Conservation (phyloP, 2,329 filamentous ascomycete genomes). For the Ophiostoma tasmaniense region DNA sequence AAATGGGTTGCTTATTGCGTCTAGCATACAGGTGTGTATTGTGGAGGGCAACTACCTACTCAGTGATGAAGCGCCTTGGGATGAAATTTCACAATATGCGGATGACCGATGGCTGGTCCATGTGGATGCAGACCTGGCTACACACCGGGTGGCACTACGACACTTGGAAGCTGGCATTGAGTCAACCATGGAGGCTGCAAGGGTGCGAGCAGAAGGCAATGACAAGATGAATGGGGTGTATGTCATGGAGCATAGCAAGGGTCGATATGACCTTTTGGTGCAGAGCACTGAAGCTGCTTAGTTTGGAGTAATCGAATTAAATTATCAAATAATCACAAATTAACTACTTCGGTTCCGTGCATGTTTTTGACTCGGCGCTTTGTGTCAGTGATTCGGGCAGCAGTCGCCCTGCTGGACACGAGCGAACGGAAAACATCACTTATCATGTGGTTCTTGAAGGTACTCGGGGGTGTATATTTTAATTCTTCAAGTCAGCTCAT, state of each 20-base stretch:
- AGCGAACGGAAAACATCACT: too few relatives aligned
- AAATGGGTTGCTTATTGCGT: not conserved
- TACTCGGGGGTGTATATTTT: too few relatives aligned
- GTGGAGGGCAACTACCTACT: not conserved
- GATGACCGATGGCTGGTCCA: not conserved
- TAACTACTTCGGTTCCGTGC: too few relatives aligned
- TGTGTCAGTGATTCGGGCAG: too few relatives aligned
- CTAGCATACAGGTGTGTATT: not conserved
- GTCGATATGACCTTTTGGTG: not conserved
- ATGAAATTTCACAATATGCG: not conserved
- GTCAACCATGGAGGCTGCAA: constrained; percentile 28
- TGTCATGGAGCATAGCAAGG: not conserved
- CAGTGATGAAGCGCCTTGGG: not conserved
- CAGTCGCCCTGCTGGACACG: too few relatives aligned
- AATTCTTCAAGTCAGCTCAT: too few relatives aligned
- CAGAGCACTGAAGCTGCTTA: constrained; percentile 8
- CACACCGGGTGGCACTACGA: constrained; percentile 18
- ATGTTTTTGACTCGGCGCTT: too few relatives aligned
- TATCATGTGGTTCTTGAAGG: too few relatives aligned
- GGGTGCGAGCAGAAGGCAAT: constrained; percentile 31
- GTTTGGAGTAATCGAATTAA: too few relatives aligned
- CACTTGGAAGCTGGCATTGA: constrained; percentile 36
- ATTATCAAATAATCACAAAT: too few relatives aligned
- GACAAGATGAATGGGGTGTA: constrained; percentile 29
- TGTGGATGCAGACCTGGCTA: not conserved